These are phyloP conservation scores for Papiliotrema flavescens DNA, from an alignment of 1,284 basidiomycete genomes.

Conservation along the genomic window DNA sequence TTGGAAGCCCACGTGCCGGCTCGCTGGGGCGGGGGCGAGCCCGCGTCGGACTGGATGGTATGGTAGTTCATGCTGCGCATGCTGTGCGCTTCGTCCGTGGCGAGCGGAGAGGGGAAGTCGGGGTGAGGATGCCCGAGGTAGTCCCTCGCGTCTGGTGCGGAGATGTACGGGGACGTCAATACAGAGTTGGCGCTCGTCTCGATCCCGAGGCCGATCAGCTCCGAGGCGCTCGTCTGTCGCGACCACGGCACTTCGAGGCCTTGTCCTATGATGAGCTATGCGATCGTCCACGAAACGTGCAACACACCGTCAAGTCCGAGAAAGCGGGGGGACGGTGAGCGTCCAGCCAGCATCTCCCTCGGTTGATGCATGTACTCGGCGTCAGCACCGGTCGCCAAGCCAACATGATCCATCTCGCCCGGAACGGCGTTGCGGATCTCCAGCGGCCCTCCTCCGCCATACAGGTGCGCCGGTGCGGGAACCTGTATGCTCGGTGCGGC, in stretches of 20 bases:
- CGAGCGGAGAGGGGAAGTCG: slow-evolving; percentile 12
- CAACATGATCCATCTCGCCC: slow-evolving; percentile 13
- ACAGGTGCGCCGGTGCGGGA: slow-evolving; percentile 12
- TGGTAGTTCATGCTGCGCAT: background rate
- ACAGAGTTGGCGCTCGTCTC: background rate
- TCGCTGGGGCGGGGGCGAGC: slow-evolving; percentile 12
- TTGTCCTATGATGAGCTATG: slow-evolving; percentile 2
- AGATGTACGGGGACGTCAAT: slow-evolving; percentile 7
- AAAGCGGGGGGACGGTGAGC: slow-evolving; percentile 10
- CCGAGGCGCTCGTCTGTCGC: background rate
- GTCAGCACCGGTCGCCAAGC: too few relatives aligned
- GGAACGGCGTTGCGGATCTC: slow-evolving; percentile 25
- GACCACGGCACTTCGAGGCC: slow-evolving; percentile 13
- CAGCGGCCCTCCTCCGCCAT: slow-evolving; percentile 19
- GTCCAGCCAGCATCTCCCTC: background rate
- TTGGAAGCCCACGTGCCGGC: slow-evolving; percentile 30
- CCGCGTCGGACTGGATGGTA: background rate
- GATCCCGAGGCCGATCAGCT: slow-evolving; percentile 2
- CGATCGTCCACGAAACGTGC: background rate
- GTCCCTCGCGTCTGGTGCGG: slow-evolving; percentile 8
- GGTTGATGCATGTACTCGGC: background rate
- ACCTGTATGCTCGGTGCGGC: slow-evolving; percentile 1
- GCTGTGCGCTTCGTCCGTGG: slow-evolving; percentile 3
- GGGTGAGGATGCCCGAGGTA: slow-evolving; percentile 7
- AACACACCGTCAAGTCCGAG: slow-evolving; percentile 26